phyloP scores from a whole-genome alignment of 2,329 filamentous ascomycete genomes.

The Dactylella cylindrospora region DNA sequence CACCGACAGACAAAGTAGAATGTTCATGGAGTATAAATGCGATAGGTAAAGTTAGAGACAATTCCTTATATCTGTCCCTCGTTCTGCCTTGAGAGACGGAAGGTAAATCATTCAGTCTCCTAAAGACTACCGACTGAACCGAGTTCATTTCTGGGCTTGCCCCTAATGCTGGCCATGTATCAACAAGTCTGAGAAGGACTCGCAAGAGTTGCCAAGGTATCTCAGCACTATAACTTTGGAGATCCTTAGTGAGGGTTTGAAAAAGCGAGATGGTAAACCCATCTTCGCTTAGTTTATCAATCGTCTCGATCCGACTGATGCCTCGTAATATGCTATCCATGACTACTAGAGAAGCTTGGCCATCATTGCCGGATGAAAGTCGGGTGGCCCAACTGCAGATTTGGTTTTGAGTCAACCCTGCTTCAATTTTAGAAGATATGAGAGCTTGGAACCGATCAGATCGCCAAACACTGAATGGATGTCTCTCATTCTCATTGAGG shows the following conservation, averaged over 20 bases:
- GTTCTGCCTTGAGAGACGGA: not conserved
- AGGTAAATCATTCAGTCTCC: constrained; percentile 4
- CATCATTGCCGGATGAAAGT: constrained; percentile 1
- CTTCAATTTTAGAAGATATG: constrained; percentile 22
- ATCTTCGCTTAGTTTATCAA: constrained; percentile 15
- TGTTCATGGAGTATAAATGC: constrained; percentile 17
- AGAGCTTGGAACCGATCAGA: constrained; percentile 29
- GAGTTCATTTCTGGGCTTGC: not conserved
- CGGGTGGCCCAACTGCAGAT: constrained; percentile 8
- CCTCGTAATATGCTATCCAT: constrained; percentile 31
- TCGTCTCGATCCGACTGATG: constrained; percentile 27
- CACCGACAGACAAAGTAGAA: constrained; percentile 2
- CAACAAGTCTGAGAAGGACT: constrained; percentile 11
- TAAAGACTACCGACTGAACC: not conserved
- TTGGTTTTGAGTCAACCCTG: constrained; percentile 24
- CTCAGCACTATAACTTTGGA: not conserved
- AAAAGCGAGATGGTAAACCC: constrained; percentile 7
- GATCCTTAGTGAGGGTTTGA: not conserved
- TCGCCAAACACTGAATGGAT: constrained; percentile 8
- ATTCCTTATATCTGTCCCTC: constrained; percentile 9
- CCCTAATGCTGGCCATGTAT: constrained; percentile 20
- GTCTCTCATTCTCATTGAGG: not conserved
- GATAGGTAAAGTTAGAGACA: constrained; percentile 9
- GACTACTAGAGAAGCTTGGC: constrained; percentile 7
- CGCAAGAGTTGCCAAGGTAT: constrained; percentile 19